Conservation (phyloP, 169 alveolate species). For the Plasmodium coatneyi region DNA sequence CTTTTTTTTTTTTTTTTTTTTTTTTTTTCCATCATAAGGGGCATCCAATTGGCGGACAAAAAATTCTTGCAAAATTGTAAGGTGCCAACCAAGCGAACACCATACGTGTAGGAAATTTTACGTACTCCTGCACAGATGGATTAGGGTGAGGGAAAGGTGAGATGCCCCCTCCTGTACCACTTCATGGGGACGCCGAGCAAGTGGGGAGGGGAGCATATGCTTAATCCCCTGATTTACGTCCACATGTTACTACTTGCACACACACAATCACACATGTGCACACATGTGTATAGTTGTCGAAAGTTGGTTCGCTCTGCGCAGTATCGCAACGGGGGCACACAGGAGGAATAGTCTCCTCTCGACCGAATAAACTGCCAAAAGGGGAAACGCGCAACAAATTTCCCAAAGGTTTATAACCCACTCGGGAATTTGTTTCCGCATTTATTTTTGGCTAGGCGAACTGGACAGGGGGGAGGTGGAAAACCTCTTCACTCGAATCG, state of each 20-base stretch:
- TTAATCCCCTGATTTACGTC: neutral
- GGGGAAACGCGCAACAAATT: neutral
- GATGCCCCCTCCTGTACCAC: neutral
- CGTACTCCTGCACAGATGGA: neutral
- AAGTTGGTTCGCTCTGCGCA: neutral
- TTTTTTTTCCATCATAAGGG: neutral
- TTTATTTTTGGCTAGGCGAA: neutral
- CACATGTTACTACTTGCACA: neutral
- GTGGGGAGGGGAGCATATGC: neutral
- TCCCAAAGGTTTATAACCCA: neutral
- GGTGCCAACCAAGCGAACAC: neutral
- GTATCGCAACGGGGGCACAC: neutral
- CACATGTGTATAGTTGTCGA: neutral
- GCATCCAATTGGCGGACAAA: neutral
- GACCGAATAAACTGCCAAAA: neutral
- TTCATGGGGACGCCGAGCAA: neutral
- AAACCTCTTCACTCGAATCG: neutral
- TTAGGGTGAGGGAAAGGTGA: neutral
- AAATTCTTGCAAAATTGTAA: neutral
- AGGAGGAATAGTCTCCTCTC: neutral
- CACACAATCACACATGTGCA: neutral
- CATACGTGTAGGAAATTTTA: neutral
- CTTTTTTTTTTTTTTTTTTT: neutral
- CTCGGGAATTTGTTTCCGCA: neutral
- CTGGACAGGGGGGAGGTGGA: neutral